Base-by-base conservation (phyloP, 306 rosid genomes). In the Dalbergia cultrata region DNA sequence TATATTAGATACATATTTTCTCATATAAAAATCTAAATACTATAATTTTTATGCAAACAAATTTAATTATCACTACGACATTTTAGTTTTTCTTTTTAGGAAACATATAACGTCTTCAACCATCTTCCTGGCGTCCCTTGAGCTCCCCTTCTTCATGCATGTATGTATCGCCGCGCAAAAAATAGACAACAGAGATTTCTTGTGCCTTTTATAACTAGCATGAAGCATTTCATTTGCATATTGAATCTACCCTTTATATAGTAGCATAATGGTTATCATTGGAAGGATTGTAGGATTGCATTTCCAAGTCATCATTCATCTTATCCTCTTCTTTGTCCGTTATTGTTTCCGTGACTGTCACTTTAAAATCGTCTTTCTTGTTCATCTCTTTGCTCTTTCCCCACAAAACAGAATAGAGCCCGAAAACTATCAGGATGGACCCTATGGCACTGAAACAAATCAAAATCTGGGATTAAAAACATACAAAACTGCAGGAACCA, bases 321-420 rank as follows among this genome's bases (percentile, higher is more conserved):
- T 5, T 75, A 5, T 35, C 74, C 73, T 71, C 53, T 16, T 8
- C 79, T 8, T 11, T 66, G 0, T 79, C 80, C 73, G 33, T 82
- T 33, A 16, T 39, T 64, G 57, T 66, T 22, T 67, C 82, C 37
- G 44, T 61, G 4, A 22, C 59, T 9, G 31, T 60, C 9, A 63
- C 70, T 49, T 78, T 35, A 47, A 6, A 13, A 5, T 0, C 50
- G 4, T 70, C 78, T 54, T 26, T 37, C 33, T 63, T 8, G 17
- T 74, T 58, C 86, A 64, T 77, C 90, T 87, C 97, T 67, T 34
- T 86, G 26, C 53, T 87, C 85, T 93, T 93, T 13, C 97, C 96
- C 94, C 96, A 93, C 33, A 91, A 71, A 63, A 90, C 92, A 74
- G 88, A 65, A 78, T 89, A 93, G 5, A 93, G 89, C 79, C 97